Evolutionary conservation across 768 basidiomycete species (phyloP).

Genomic region (Gloeopeniophorella convolvens): DNA sequence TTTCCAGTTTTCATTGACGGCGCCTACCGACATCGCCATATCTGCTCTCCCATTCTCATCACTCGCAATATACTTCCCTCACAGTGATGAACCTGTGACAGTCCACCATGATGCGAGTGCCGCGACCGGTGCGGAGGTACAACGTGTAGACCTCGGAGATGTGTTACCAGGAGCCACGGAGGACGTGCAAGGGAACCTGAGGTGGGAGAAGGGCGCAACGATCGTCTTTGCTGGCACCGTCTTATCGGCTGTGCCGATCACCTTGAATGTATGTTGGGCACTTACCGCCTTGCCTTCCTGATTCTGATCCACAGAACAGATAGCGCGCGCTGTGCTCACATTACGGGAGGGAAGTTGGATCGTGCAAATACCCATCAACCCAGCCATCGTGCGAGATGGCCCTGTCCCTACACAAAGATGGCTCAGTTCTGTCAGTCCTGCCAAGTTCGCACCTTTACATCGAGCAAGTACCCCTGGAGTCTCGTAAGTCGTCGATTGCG

Average conservation of each 20-base stretch:
- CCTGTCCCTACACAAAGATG: slow-evolving; percentile 35
- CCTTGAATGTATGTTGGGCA: slow-evolving; percentile 48
- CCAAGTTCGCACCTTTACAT: slow-evolving; percentile 45
- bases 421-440: slow-evolving; percentile 51
- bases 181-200: slow-evolving; percentile 38
- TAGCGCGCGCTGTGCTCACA: slow-evolving; percentile 43
- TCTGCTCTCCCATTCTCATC: slow-evolving; percentile 55
- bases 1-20: slow-evolving; percentile 67
- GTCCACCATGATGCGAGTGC: slow-evolving; percentile 37
- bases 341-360: slow-evolving; percentile 61
- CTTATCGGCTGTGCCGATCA: slow-evolving; percentile 40
- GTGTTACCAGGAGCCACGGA: slow-evolving; percentile 22
- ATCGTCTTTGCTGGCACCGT: slow-evolving; percentile 60
- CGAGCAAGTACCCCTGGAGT: slow-evolving; percentile 42
- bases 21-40: slow-evolving; percentile 43
- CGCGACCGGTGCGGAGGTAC: slow-evolving; percentile 25
- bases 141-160: slow-evolving; percentile 42
- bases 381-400: slow-evolving; percentile 33
- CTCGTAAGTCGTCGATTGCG: slow-evolving; percentile 35
- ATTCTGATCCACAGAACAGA: slow-evolving; percentile 17
- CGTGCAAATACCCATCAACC: slow-evolving; percentile 53
- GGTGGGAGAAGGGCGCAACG: slow-evolving; percentile 49
- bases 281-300: background rate
- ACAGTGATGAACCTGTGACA: slow-evolving; percentile 40
- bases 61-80: slow-evolving; percentile 54